These are phyloP conservation scores for Pyrenochaeta sp. DNA, from an alignment of 2,329 filamentous ascomycete genomes.

Conservation along the genomic window DNA sequence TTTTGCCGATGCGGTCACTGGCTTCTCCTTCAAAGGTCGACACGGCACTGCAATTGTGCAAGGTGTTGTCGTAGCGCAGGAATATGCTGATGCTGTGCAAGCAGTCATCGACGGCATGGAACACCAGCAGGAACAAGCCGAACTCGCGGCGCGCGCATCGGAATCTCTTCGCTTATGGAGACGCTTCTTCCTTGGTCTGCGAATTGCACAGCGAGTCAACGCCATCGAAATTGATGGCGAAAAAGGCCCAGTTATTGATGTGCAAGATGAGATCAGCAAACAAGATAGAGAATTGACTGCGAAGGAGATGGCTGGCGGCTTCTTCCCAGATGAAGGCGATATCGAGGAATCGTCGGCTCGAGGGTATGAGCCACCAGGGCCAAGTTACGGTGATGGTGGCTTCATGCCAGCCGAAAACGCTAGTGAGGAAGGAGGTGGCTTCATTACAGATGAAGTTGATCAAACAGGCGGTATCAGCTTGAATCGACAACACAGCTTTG, in stretches of 20 bases:
- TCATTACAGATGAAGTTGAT: slow-evolving; percentile 25
- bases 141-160: slow-evolving; percentile 62
- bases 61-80: slow-evolving; percentile 78
- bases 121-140: slow-evolving; percentile 70
- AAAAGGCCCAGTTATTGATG: slow-evolving; percentile 32
- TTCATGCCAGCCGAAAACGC: slow-evolving; percentile 20
- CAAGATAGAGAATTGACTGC: slow-evolving; percentile 38
- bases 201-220: slow-evolving; percentile 77
- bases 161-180: slow-evolving; percentile 66
- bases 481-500: slow-evolving; percentile 48
- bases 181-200: slow-evolving; percentile 68
- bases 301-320: slow-evolving; percentile 48
- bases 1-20: slow-evolving; percentile 87
- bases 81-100: slow-evolving; percentile 75
- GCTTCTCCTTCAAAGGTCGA: slow-evolving; percentile 86
- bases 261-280: slow-evolving; percentile 42
- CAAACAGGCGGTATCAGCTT: slow-evolving; percentile 10
- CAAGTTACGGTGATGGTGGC: slow-evolving; percentile 26
- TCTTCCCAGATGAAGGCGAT: slow-evolving; percentile 60
- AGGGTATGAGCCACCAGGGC: slow-evolving; percentile 13
- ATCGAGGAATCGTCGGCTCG: slow-evolving; percentile 31
- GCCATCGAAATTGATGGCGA: slow-evolving; percentile 53
- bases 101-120: slow-evolving; percentile 74
- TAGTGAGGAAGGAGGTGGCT: slow-evolving; percentile 26
- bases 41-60: slow-evolving; percentile 84